Base-by-base conservation (phyloP, 345 rosid species). In the Salix brachista region DNA sequence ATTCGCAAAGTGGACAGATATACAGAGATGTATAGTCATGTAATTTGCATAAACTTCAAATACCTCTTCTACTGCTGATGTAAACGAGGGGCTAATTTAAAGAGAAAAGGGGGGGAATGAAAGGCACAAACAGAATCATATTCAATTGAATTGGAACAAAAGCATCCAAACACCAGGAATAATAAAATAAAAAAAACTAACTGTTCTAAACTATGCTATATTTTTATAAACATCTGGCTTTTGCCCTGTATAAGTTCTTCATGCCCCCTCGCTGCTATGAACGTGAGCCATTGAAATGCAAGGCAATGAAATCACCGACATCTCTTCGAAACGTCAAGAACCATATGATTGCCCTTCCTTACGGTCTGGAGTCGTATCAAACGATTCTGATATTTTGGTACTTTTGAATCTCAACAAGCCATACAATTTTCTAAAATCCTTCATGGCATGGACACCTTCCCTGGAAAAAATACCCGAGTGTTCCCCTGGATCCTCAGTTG, bases 371-470 rank as follows among this genome's bases (percentile, higher is more conserved):
- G 48, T 56, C 61, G 19, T 36, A 34, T 81, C 77, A 6, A 67
- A 66, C 41, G 77, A 64, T 30, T 61, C 73, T 10, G 76, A 58
- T 77, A 39, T 77, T 30, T 82, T 54, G 54, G 17, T 23, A 70
- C 82, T 73, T 66, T 52, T 83, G 36, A 78, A 32, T 78, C 81
- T 77, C 67, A 83, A 39, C 52, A 85, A 58, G 4, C 88, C 82
- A 44, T 77, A 83, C 69, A 85, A 62, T 74, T 79, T 83, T 71
- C 68, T 60, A 19, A 83, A n/a, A 28, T 85, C 88, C 73, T 73
- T 83, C 7, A 90, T 89, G 46, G 94, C 85, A 77, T 88, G 84
- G 8, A 41, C 72, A 30, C 64, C 46, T 8, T 72, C 80, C 36
- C 21, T 48, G 16, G 70, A 42, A 25, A 77, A 77, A 21, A 77